Conservation (phyloP, 495 filamentous ascomycete genomes). For the Lepidopterella palustris region DNA sequence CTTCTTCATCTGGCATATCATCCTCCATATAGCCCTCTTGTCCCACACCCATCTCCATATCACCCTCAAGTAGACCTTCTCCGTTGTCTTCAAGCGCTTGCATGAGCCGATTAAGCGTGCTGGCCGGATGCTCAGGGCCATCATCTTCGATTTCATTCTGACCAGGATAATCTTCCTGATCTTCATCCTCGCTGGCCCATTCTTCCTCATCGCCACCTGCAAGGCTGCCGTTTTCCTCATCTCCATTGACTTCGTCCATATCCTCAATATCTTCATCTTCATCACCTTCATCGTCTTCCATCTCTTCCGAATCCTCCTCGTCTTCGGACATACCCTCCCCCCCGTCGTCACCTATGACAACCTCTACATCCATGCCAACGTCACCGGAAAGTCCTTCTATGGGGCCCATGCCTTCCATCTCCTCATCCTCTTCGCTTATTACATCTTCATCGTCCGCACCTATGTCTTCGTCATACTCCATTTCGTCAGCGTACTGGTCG, state of each 20-base stretch:
- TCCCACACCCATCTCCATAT: constrained; percentile 24
- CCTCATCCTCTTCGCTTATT: constrained; percentile 85
- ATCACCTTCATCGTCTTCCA: constrained; percentile 47
- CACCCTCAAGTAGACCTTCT: constrained; percentile 15
- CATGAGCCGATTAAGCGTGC: constrained; percentile 9
- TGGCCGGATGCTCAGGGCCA: background rate
- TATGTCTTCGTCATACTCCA: constrained; percentile 73
- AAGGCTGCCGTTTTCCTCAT: constrained; percentile 30
- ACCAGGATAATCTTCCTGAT: constrained; percentile 45
- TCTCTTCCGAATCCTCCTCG: constrained; percentile 60
- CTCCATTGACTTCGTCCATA: constrained; percentile 51
- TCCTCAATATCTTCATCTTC: constrained; percentile 56
- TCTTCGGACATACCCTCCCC: constrained; percentile 57
- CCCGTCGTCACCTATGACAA: constrained; percentile 69
- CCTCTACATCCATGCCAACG: constrained; percentile 68
- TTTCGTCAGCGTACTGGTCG: constrained; percentile 70
- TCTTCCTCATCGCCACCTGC: constrained; percentile 48
- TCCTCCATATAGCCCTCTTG: constrained; percentile 43
- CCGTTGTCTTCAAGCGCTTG: constrained; percentile 19
- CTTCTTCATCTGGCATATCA: constrained; percentile 59
- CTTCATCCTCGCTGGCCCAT: constrained; percentile 52
- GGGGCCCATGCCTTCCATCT: constrained; percentile 69
- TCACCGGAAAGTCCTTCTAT: constrained; percentile 83
- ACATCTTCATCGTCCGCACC: constrained; percentile 73
- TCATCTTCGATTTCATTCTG: constrained; percentile 34